phyloP scores from a whole-genome alignment of 257 asterid species.

The Buddleja alternifolia region DNA sequence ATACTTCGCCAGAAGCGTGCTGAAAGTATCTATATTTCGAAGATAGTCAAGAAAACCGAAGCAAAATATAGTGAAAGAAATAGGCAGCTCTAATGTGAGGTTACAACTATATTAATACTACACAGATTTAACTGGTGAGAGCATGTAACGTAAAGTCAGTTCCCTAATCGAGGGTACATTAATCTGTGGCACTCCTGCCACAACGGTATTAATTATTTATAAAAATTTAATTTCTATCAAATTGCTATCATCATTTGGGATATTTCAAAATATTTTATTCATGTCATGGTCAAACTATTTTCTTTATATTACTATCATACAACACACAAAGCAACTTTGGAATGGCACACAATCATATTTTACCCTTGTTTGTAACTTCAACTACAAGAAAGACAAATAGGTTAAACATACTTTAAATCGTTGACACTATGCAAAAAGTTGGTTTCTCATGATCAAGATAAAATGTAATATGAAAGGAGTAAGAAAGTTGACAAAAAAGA shows the following conservation, averaged over 20 bases:
- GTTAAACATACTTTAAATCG: neutral
- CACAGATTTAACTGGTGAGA: neutral
- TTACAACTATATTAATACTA: neutral
- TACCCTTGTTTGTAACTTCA: neutral
- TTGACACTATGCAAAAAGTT: neutral
- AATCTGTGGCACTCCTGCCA: too few species aligned
- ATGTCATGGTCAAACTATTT: neutral
- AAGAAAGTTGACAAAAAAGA: constrained; percentile 9
- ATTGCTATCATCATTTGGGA: neutral
- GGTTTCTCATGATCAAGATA: constrained; percentile 19
- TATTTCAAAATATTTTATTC: neutral
- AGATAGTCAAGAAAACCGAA: neutral
- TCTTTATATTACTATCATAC: neutral
- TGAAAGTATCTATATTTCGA: constrained; percentile 63
- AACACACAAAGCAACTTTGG: neutral
- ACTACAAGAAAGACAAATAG: neutral
- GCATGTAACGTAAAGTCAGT: too few species aligned
- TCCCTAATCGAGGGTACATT: too few species aligned
- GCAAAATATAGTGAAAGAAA: neutral
- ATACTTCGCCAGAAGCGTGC: constrained; percentile 91
- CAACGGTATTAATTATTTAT: neutral
- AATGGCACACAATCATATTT: neutral
- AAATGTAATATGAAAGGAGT: constrained; percentile 9
- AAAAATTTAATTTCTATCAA: neutral
- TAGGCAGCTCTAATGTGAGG: neutral